Evolutionary conservation across 2,329 filamentous ascomycete genomes (phyloP).

Genomic region (Metarhizium robertsii): DNA sequence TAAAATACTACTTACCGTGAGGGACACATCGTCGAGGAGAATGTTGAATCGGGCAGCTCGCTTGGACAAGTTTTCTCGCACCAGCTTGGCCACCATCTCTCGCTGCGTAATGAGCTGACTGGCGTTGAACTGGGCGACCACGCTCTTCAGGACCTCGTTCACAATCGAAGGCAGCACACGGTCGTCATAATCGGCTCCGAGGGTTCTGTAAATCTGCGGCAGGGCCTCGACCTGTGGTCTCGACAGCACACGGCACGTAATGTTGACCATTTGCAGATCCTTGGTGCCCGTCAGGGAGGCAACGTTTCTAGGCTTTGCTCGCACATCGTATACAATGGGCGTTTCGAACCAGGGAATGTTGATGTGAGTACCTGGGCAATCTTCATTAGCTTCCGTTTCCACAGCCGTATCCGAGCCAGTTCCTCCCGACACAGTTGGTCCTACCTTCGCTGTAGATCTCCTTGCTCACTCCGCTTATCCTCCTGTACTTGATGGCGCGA

Average conservation of each 20-base stretch:
- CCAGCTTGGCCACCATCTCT: slow-evolving; percentile 87
- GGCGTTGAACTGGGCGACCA: slow-evolving; percentile 98
- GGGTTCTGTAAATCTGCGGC: slow-evolving; percentile 92
- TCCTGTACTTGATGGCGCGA: slow-evolving; percentile 96
- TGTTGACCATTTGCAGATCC: slow-evolving; percentile 99
- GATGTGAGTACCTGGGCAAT: slow-evolving; percentile 71
- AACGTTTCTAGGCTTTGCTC: slow-evolving; percentile 93
- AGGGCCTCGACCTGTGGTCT: slow-evolving; percentile 79
- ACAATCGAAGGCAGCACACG: slow-evolving; percentile 93
- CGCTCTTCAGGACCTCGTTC: slow-evolving; percentile 97
- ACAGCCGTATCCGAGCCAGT: neutral
- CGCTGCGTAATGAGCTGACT: slow-evolving; percentile 97
- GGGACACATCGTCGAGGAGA: slow-evolving; percentile 88
- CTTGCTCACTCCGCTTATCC: slow-evolving; percentile 84
- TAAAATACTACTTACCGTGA: slow-evolving; percentile 58
- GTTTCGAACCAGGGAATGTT: slow-evolving; percentile 96
- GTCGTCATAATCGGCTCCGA: slow-evolving; percentile 95
- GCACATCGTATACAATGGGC: slow-evolving; percentile 92
- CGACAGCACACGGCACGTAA: slow-evolving; percentile 97
- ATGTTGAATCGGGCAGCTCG: slow-evolving; percentile 96
- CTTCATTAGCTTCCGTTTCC: slow-evolving; percentile 6
- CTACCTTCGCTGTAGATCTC: slow-evolving; percentile 94
- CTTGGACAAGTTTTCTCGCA: slow-evolving; percentile 84
- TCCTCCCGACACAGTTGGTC: neutral
- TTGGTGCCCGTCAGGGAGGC: slow-evolving; percentile 96